Conservation (phyloP, 305 asterid genomes). For the Fraxinus paxiana region DNA sequence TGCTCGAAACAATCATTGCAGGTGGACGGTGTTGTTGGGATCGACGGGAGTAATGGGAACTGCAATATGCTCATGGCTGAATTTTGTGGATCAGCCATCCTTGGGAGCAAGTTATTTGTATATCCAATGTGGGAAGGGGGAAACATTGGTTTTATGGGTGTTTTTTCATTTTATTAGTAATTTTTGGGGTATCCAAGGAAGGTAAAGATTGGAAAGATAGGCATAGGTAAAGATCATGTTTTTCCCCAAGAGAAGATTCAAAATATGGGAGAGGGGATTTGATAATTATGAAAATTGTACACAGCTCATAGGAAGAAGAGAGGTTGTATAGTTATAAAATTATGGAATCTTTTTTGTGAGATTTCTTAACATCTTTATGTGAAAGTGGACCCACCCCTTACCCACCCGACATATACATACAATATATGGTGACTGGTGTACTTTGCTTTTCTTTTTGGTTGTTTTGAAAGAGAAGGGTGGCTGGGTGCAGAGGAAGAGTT, state of each 20-base stretch:
- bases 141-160: constrained; percentile 32
- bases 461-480: constrained; percentile 38
- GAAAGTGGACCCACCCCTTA: constrained; percentile 10
- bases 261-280: constrained; percentile 35
- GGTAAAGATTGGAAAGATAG: constrained; percentile 49
- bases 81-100: constrained; percentile 58
- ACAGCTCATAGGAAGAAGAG: constrained; percentile 10
- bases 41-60: not conserved
- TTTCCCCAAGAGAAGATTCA: constrained; percentile 38
- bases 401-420: not conserved
- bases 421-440: not conserved
- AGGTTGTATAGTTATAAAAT: constrained; percentile 28
- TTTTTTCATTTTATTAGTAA: constrained; percentile 21
- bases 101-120: constrained; percentile 39
- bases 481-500: constrained; percentile 32
- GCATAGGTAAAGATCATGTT: constrained; percentile 49
- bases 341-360: constrained; percentile 29
- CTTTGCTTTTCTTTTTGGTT: constrained; percentile 37
- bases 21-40: not conserved
- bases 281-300: constrained; percentile 57
- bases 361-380: constrained; percentile 19
- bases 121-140: constrained; percentile 33
- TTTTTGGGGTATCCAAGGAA: constrained; percentile 36
- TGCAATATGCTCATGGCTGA: constrained; percentile 33
- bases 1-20: not conserved